Conservation (phyloP, 2,329 filamentous ascomycete species). For the Delphinella strobiligena region DNA sequence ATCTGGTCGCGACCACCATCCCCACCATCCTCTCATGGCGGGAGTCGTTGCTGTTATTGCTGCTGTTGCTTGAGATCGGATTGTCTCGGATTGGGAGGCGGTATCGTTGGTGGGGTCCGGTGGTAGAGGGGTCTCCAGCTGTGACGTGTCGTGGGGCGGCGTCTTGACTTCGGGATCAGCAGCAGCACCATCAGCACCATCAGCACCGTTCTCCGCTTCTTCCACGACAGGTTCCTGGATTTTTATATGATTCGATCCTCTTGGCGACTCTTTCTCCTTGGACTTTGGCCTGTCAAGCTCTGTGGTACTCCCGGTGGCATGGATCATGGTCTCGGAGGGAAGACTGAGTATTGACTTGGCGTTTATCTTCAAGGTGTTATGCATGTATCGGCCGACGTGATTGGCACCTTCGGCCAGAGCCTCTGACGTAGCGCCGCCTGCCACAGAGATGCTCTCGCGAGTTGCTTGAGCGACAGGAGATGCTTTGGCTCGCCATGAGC, state of each 20-base stretch:
- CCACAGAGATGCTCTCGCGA: conserved; percentile 33
- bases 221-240: background rate
- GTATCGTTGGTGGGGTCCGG: conserved; percentile 25
- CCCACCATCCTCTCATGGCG: conserved; percentile 32
- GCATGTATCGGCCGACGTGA: conserved; percentile 10
- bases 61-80: background rate
- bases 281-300: conserved; percentile 16
- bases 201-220: conserved; percentile 6
- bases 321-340: conserved; percentile 33
- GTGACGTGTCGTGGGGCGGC: conserved; percentile 8
- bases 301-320: conserved; percentile 24
- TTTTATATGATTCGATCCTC: too few species aligned
- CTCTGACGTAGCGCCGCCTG: conserved; percentile 30
- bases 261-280: too few species aligned
- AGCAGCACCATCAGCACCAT: too few species aligned
- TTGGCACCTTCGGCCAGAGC: conserved; percentile 20
- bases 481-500: conserved; percentile 34
- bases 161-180: too few species aligned
- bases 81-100: background rate
- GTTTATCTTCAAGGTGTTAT: conserved; percentile 9
- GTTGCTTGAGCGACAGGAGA: conserved; percentile 34
- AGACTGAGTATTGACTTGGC: conserved; percentile 33
- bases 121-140: conserved; percentile 31
- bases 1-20: conserved; percentile 40
- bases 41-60: too few species aligned